A percentile compares a stretch with the other conserved stretches of the same genome.
phyloP scores from a whole-genome alignment of 148 eudicot species.

The Nyssa sinensis region DNA sequence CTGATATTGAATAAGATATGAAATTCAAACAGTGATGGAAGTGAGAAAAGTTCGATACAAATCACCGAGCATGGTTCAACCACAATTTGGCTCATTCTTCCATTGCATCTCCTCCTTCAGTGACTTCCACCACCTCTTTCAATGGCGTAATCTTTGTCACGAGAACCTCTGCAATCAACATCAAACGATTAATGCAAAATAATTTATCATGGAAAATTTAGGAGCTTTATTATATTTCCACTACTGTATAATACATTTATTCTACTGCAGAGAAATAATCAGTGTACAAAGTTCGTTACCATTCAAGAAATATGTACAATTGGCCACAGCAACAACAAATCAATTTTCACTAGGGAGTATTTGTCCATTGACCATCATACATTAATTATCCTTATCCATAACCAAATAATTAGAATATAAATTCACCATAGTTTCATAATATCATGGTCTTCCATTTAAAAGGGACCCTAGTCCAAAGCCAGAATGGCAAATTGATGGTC shows the following conservation, averaged over 20 bases:
- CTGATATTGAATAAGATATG: background rate
- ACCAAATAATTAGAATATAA: too few relatives aligned
- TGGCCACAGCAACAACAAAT: too few relatives aligned
- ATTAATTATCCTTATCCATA: too few relatives aligned
- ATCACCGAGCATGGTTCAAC: background rate
- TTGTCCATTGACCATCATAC: too few relatives aligned
- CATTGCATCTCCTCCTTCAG: conserved; percentile 81
- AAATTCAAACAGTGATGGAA: background rate
- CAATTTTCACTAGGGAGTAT: too few relatives aligned
- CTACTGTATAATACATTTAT: too few relatives aligned
- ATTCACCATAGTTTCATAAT: too few relatives aligned
- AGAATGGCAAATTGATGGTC: background rate
- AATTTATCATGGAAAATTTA: background rate
- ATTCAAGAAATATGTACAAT: too few relatives aligned
- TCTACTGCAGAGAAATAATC: too few relatives aligned
- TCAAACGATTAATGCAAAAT: background rate
- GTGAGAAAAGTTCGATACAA: background rate
- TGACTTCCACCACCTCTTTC: conserved; percentile 44
- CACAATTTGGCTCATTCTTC: conserved; percentile 83
- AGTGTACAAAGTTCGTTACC: too few relatives aligned
- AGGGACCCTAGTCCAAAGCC: too few relatives aligned
- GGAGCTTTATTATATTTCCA: background rate
- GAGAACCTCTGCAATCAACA: conserved; percentile 60
- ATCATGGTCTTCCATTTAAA: too few relatives aligned
- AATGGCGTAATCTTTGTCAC: conserved; percentile 62